Evolutionary conservation across 83 land plant genomes (phyloP).

Genomic region (Larix sibirica): DNA sequence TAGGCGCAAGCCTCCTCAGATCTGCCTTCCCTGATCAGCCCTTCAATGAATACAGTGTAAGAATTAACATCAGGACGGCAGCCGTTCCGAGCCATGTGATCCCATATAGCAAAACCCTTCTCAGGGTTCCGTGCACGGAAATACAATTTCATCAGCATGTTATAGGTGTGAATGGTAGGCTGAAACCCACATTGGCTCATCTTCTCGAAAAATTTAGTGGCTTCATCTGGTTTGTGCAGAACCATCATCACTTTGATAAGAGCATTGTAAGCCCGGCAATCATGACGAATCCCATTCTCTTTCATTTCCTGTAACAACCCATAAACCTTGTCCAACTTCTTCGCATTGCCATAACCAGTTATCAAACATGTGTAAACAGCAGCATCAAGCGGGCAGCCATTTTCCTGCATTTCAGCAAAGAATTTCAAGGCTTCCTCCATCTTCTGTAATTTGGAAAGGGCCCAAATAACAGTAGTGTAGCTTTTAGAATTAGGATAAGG

Average conservation of each 20-base stretch:
- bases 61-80: conserved; percentile 73
- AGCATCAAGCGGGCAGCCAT: conserved; percentile 41
- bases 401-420: conserved; percentile 49
- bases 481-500: conserved; percentile 45
- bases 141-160: conserved; percentile 65
- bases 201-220: conserved; percentile 43
- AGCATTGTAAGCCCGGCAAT: conserved; percentile 48
- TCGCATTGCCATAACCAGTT: conserved; percentile 55
- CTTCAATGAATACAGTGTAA: conserved; percentile 48
- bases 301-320: conserved; percentile 50
- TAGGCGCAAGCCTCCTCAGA: conserved; percentile 51
- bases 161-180: conserved; percentile 64
- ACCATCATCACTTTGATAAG: conserved; percentile 55
- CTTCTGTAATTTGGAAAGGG: conserved; percentile 43
- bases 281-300: conserved; percentile 45
- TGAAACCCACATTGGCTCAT: conserved; percentile 47
- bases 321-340: conserved; percentile 46
- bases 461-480: conserved; percentile 47
- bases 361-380: conserved; percentile 61
- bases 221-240: conserved; percentile 44
- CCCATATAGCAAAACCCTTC: conserved; percentile 54
- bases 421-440: conserved; percentile 46
- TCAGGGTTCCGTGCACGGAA: conserved; percentile 40
- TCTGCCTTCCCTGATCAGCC: conserved; percentile 52
- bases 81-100: conserved; percentile 50